Evolutionary conservation across 768 basidiomycete species (phyloP), one percentile per base, ranked within the genome.

Genomic region (Tulasnella sp.): DNA sequence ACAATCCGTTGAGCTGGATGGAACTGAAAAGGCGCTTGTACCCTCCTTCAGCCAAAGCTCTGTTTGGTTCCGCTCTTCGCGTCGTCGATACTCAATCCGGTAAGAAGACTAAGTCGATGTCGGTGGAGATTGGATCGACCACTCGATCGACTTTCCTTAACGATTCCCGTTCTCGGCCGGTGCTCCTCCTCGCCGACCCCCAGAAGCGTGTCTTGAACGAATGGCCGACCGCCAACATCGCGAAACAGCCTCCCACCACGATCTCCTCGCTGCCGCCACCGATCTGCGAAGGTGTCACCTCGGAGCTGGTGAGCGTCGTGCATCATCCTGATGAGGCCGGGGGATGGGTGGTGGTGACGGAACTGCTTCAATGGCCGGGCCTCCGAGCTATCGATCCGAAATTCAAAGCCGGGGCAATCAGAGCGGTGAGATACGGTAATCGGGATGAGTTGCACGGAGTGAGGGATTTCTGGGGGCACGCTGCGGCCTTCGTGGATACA

Each of bases 31-130:
- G 29, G 14, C 41, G 4, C 26, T 69, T 17, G 17, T n/a, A 26
- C 26, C 26, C 17, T 14, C n/a, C 19, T 22, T 22, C 42, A 69
- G 68, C 40, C 5, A 69, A 69, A 29, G 68, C 68, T 47, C 68
- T 69, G 22, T 69, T 69, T n/a, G 68, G 68, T n/a, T 69, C 68
- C 6, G 68, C 68, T 14, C 42, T 69, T 22, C 68, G 68, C n/a
- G 41, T 69, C 5, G 42, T 69, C 42, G 68, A 69, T 32, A 69
- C 42, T 32, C 68, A 69, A 19, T 29, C 68, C 34, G 42, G 42
- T 1, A 52, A 52, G 22, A 69, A 69, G 26, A 34, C 68, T 17
- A 69, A 69, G 29, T 69, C 68, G 14, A 29, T 69, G 6, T 69
- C 68, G 39, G 34, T 69, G 17, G 68, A 69, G 22, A 42, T 52